A percentile compares a stretch with the other conserved stretches of the same genome.
Conservation (phyloP, 1,284 basidiomycete species). For the Meripilus lineatus region DNA sequence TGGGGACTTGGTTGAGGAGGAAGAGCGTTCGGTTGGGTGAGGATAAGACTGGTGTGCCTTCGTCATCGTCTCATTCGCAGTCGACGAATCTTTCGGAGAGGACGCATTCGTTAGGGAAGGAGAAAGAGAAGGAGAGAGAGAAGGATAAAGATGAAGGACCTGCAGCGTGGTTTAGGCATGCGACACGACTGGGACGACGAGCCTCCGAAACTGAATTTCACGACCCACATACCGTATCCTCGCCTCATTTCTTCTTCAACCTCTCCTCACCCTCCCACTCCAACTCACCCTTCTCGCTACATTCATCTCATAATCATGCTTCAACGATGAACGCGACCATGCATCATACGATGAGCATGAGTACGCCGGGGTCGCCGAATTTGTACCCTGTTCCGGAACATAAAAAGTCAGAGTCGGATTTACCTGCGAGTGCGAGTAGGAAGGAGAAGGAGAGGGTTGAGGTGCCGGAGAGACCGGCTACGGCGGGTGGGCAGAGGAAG, state of each 20-base stretch:
- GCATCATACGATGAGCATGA: too few relatives aligned
- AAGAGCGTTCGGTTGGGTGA: slow-evolving; percentile 23
- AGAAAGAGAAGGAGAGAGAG: not conserved
- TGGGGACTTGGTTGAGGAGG: slow-evolving; percentile 53
- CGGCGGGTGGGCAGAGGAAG: too few relatives aligned
- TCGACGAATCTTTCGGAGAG: too few relatives aligned
- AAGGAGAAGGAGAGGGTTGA: too few relatives aligned
- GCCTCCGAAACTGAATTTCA: slow-evolving; percentile 17
- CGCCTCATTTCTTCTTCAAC: not conserved
- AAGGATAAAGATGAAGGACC: not conserved
- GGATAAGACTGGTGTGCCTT: not conserved
- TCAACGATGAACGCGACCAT: too few relatives aligned
- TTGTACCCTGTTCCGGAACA: slow-evolving; percentile 14
- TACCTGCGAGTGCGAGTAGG: not conserved
- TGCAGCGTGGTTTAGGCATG: not conserved
- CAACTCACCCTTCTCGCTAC: not conserved
- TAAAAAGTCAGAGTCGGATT: slow-evolving; percentile 23
- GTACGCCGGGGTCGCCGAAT: too few relatives aligned
- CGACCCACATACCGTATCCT: slow-evolving; percentile 3
- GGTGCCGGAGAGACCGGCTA: slow-evolving; percentile 21
- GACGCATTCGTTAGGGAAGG: not conserved
- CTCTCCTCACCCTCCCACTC: not conserved
- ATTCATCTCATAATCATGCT: too few relatives aligned
- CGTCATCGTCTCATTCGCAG: not conserved
- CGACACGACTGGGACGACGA: slow-evolving; percentile 10